Base-by-base conservation (phyloP, 345 rosid species). In the Limnanthes douglasii region DNA sequence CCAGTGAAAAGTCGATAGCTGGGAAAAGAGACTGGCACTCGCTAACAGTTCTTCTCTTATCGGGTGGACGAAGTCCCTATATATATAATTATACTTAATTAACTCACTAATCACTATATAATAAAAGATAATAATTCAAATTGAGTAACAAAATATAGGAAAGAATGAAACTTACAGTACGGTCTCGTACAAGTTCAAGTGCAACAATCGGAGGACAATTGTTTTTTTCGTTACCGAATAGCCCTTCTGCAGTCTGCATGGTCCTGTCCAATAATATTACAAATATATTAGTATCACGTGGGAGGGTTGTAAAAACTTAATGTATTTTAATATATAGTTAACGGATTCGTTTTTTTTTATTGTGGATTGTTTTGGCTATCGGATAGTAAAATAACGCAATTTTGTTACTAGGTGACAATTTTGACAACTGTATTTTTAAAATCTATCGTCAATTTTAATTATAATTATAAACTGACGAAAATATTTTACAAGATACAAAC, bases 241-340 rank as follows among this genome's bases (percentile, higher is more conserved):
- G 71, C 29, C 68, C 86, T 38, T 54, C 51, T 8, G 92, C 80
- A 4, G 95, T 83, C 53, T 83, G 83, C 90, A 83, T 68, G 10
- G 92, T 63, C 64, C 92, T 83, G 53, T n/a, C n/a, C n/a, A n/a
- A n/a, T n/a, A n/a, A n/a, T n/a, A n/a, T n/a, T n/a, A n/a, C n/a
- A n/a, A n/a, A n/a, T n/a, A n/a, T n/a, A n/a, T n/a, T n/a, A n/a
- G n/a, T n/a, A n/a, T n/a, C n/a, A n/a, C n/a, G n/a, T n/a, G n/a
- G n/a, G n/a, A n/a, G n/a, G n/a, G n/a, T n/a, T n/a, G n/a, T n/a
- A n/a, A n/a, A n/a, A n/a, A n/a, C n/a, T n/a, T n/a, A n/a, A n/a
- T n/a, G n/a, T n/a, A n/a, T n/a, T n/a, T n/a, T n/a, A n/a, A n/a
- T n/a, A n/a, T n/a, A n/a, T n/a, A n/a, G n/a, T n/a, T n/a, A n/a